These are phyloP conservation scores for Misopates orontium DNA, from an alignment of 257 asterid species.

Conservation along the genomic window DNA sequence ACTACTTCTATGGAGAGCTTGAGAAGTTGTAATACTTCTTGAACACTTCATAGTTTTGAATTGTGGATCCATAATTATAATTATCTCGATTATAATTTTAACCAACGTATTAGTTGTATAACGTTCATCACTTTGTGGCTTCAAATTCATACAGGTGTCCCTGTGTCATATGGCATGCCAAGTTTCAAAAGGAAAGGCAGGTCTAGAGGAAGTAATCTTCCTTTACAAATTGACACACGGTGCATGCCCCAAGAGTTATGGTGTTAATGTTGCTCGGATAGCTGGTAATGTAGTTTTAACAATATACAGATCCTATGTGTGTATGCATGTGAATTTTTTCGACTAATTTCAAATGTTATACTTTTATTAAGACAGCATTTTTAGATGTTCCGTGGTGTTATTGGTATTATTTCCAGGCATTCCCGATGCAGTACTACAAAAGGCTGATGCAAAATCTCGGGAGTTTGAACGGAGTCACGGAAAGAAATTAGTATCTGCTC, in stretches of 20 bases:
- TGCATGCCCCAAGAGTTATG: slow-evolving; percentile 97
- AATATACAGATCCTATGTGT: too few species aligned
- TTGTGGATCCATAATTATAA: background rate
- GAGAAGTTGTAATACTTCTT: background rate
- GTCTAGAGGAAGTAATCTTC: slow-evolving; percentile 88
- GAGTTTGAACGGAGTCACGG: slow-evolving; percentile 74
- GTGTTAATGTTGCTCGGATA: slow-evolving; percentile 91
- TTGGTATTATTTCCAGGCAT: slow-evolving; percentile 59
- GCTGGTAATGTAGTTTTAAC: slow-evolving; percentile 51
- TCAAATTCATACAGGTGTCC: slow-evolving; percentile 52
- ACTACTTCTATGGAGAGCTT: background rate
- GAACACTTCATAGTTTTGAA: background rate
- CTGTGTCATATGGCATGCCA: slow-evolving; percentile 97
- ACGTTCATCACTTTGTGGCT: slow-evolving; percentile 2
- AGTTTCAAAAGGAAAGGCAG: slow-evolving; percentile 60
- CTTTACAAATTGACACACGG: slow-evolving; percentile 83
- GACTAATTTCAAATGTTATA: background rate
- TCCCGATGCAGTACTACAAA: slow-evolving; percentile 70
- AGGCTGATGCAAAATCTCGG: slow-evolving; percentile 72
- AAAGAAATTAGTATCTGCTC: slow-evolving; percentile 22
- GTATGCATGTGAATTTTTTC: slow-evolving; percentile 4
- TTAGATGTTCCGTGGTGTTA: background rate
- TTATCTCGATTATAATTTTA: background rate
- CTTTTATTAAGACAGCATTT: slow-evolving; percentile 1
- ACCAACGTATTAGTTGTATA: background rate